A percentile compares a stretch with the other conserved stretches of the same genome.
Evolutionary conservation across 2,329 filamentous ascomycete species (phyloP).

Genomic region (Scorias spongiosa): DNA sequence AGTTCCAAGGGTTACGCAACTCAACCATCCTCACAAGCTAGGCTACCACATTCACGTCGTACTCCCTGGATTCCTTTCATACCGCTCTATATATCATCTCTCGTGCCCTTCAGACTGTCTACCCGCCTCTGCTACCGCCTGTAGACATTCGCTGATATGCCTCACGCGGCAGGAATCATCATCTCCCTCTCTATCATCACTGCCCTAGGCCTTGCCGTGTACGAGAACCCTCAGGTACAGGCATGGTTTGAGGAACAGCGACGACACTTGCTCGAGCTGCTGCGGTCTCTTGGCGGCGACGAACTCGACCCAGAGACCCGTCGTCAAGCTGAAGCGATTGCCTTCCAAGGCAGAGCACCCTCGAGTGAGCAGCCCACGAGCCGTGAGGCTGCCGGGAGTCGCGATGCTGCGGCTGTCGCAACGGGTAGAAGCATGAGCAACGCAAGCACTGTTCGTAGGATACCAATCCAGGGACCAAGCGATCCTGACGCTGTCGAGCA

Average conservation of each 20-base stretch:
- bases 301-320: conserved; percentile 37
- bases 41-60: too few relatives aligned
- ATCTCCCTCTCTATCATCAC: conserved; percentile 46
- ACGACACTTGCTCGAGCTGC: conserved; percentile 43
- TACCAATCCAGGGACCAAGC: conserved; percentile 14
- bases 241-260: conserved; percentile 47
- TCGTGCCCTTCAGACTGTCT: too few relatives aligned
- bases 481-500: conserved; percentile 20
- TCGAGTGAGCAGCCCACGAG: conserved; percentile 15
- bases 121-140: too few relatives aligned
- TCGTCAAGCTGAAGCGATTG: conserved; percentile 21
- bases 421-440: conserved; percentile 17
- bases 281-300: conserved; percentile 42
- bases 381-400: conserved; percentile 17
- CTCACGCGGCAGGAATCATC: conserved; percentile 37
- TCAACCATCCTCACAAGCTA: not conserved
- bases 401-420: conserved; percentile 18
- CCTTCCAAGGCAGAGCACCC: conserved; percentile 19
- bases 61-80: too few relatives aligned
- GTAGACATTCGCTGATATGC: not conserved
- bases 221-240: conserved; percentile 48
- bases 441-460: conserved; percentile 13
- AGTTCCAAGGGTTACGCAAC: not conserved
- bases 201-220: conserved; percentile 46
- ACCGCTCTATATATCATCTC: too few relatives aligned